phyloP scores from a whole-genome alignment of 2,329 filamentous ascomycete genomes.

The Juglanconis sp. region DNA sequence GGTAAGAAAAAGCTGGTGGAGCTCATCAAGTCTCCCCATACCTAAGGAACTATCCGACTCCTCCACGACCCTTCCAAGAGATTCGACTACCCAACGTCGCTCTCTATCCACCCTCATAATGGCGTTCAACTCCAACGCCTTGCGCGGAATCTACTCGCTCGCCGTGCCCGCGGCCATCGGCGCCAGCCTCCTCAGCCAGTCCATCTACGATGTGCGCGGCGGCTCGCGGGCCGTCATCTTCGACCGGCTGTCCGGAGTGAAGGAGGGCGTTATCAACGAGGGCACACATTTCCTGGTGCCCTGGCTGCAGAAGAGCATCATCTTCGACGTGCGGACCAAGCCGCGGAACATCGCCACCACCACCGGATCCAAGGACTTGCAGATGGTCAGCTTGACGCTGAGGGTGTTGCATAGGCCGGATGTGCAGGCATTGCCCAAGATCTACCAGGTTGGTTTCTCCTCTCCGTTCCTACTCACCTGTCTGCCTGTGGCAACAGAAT shows the following conservation, averaged over 20 bases:
- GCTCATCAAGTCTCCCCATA: neutral
- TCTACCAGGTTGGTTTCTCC: conserved; percentile 77
- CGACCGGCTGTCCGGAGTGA: conserved; percentile 87
- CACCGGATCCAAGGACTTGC: conserved; percentile 96
- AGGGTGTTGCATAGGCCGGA: conserved; percentile 93
- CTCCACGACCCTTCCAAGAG: neutral
- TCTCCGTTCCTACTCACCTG: neutral
- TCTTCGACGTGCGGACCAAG: conserved; percentile 97
- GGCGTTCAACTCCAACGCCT: conserved; percentile 35
- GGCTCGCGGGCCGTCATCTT: conserved; percentile 96
- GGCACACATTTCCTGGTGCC: conserved; percentile 95
- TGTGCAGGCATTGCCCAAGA: conserved; percentile 88
- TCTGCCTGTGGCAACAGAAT: neutral
- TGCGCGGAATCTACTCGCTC: conserved; percentile 53
- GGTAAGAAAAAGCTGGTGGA: neutral
- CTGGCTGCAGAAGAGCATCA: conserved; percentile 90
- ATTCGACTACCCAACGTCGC: neutral
- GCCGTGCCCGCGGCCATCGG: conserved; percentile 73
- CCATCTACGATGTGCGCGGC: conserved; percentile 95
- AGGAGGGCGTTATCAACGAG: conserved; percentile 89
- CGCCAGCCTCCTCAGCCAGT: conserved; percentile 66
- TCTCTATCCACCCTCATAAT: conserved; percentile 32
- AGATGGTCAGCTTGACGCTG: conserved; percentile 98
- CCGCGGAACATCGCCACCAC: conserved; percentile 96
- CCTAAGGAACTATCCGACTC: neutral